Evolutionary conservation across 2,329 filamentous ascomycete species (phyloP).

Genomic region (Esteya vermicola): DNA sequence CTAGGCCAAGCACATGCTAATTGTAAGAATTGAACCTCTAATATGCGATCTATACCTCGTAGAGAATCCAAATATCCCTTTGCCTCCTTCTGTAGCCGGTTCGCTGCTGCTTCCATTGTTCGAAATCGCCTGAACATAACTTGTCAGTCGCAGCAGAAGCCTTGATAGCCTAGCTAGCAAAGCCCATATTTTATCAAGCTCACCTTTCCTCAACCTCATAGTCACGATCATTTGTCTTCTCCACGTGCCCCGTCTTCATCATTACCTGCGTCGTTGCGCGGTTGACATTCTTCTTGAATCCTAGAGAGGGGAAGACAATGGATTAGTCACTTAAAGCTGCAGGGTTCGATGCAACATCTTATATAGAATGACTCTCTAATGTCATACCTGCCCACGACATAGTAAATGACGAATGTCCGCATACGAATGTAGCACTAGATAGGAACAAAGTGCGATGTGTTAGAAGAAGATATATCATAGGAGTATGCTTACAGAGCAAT

Average conservation of each 20-base stretch:
- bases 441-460: too few species aligned
- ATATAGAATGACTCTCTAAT: too few species aligned
- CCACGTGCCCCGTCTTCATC: conserved; percentile 99
- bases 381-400: conserved; percentile 33
- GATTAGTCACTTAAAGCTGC: too few species aligned
- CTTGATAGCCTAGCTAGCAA: not conserved
- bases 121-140: conserved; percentile 60
- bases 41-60: conserved; percentile 51
- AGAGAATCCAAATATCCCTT: conserved; percentile 96
- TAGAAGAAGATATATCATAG: too few species aligned
- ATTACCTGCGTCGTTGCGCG: conserved; percentile 98
- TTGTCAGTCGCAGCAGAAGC: not conserved
- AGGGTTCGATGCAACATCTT: too few species aligned
- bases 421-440: too few species aligned
- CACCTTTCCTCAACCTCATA: conserved; percentile 97
- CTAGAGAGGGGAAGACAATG: conserved; percentile 23
- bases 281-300: conserved; percentile 94
- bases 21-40: too few species aligned
- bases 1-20: not conserved
- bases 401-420: too few species aligned
- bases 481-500: too few species aligned
- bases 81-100: conserved; percentile 89
- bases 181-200: too few species aligned
- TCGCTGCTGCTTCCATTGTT: conserved; percentile 90
- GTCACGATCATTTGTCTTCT: conserved; percentile 96